phyloP scores from a whole-genome alignment of 1,139 yeast species.

The Lodderomyces jiufengensis region DNA sequence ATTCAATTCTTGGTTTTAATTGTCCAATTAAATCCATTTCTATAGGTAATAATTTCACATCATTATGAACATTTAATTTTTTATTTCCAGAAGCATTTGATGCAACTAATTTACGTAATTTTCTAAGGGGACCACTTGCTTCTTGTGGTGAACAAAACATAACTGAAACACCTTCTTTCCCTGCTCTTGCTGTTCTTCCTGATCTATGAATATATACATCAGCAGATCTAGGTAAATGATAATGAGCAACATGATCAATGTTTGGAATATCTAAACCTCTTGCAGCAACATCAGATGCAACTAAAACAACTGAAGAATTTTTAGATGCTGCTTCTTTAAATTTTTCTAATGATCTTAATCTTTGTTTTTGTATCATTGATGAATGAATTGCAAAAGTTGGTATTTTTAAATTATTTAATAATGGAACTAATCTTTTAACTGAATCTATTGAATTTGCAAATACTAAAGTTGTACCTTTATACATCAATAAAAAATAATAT shows the following conservation, averaged over 20 bases:
- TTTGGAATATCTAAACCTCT: slow-evolving; percentile 93
- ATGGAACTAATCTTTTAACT: slow-evolving; percentile 80
- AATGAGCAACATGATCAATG: slow-evolving; percentile 93
- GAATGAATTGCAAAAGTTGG: slow-evolving; percentile 86
- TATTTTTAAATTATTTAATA: slow-evolving; percentile 64
- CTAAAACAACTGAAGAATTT: slow-evolving; percentile 61
- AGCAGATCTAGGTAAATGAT: slow-evolving; percentile 92
- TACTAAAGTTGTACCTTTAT: slow-evolving; percentile 86
- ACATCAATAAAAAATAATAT: slow-evolving; percentile 81
- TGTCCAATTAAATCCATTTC: slow-evolving; percentile 73
- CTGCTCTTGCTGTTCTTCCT: slow-evolving; percentile 98
- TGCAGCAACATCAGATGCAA: slow-evolving; percentile 98
- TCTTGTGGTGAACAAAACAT: slow-evolving; percentile 93
- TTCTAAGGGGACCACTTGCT: slow-evolving; percentile 80
- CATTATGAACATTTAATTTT: slow-evolving; percentile 40
- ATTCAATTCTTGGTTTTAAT: slow-evolving; percentile 60
- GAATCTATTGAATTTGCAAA: slow-evolving; percentile 94
- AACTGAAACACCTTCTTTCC: slow-evolving; percentile 88
- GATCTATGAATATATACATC: slow-evolving; percentile 94
- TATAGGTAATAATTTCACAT: slow-evolving; percentile 70
- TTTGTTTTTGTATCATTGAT: slow-evolving; percentile 91
- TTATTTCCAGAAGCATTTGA: slow-evolving; percentile 21
- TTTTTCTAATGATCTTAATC: slow-evolving; percentile 79
- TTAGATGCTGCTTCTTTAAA: slow-evolving; percentile 54
- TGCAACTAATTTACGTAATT: slow-evolving; percentile 63